These are phyloP conservation scores for Hippophae rhamnoides DNA, from an alignment of 306 rosid genomes.

Conservation along the genomic window DNA sequence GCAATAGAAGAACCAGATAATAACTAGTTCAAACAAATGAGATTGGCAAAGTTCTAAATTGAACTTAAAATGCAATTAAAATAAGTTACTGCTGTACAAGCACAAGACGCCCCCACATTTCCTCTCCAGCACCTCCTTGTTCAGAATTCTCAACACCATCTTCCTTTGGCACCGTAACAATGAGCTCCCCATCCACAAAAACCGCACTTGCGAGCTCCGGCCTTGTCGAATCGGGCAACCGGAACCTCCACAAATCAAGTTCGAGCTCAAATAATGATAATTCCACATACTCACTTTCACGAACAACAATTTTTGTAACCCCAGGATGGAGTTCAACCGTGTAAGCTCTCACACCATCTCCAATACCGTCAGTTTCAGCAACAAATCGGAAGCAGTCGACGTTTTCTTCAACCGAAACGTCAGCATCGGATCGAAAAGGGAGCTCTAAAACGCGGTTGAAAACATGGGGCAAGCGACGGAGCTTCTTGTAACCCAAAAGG, in stretches of 20 bases:
- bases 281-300: slow-evolving; percentile 12
- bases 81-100: no score
- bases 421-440: slow-evolving; percentile 35
- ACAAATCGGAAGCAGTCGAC: slow-evolving; percentile 32
- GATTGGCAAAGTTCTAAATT: no score
- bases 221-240: slow-evolving; percentile 35
- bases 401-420: slow-evolving; percentile 41
- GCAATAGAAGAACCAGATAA: no score
- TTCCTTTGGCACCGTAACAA: slow-evolving; percentile 48
- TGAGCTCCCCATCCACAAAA: slow-evolving; percentile 30
- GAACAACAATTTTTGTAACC: slow-evolving; percentile 33
- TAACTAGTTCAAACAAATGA: no score
- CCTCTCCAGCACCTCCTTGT: no score
- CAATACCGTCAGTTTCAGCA: background rate
- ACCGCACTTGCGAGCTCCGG: slow-evolving; percentile 42
- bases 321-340: slow-evolving; percentile 40
- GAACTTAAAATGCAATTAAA: no score
- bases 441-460: slow-evolving; percentile 44
- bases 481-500: slow-evolving; percentile 26
- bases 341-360: slow-evolving; percentile 26
- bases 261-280: background rate
- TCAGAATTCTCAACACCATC: background rate
- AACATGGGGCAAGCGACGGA: slow-evolving; percentile 46
- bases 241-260: slow-evolving; percentile 34
- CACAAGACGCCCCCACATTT: no score